phyloP scores from a whole-genome alignment of 768 basidiomycete species.

The Boletus subparvulus region DNA sequence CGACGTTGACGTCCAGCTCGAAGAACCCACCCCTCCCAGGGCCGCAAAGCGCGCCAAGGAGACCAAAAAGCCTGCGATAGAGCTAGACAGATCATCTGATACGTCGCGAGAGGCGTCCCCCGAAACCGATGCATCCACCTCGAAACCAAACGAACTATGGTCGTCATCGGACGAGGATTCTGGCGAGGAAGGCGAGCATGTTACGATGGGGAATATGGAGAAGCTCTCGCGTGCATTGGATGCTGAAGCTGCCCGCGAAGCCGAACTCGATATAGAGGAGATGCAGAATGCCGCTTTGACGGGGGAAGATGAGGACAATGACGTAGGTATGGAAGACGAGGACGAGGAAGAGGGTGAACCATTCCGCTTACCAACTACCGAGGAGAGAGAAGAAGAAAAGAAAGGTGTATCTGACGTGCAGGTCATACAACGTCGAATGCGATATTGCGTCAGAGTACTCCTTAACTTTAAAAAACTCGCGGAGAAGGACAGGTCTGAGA shows the following conservation, averaged over 20 bases:
- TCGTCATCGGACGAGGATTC: conserved; percentile 45
- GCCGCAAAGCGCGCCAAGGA: conserved; percentile 39
- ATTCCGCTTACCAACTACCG: conserved; percentile 67
- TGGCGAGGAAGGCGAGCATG: conserved; percentile 51
- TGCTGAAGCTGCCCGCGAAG: conserved; percentile 62
- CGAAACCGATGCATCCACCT: conserved; percentile 25
- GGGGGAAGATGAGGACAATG: conserved; percentile 50
- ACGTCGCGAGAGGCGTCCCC: conserved; percentile 48
- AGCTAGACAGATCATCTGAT: conserved; percentile 26
- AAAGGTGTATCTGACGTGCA: conserved; percentile 68
- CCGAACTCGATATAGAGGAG: conserved; percentile 67
- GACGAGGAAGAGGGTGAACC: conserved; percentile 39
- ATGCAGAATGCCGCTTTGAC: conserved; percentile 52
- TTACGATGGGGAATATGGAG: conserved; percentile 82
- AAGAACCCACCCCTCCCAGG: conserved; percentile 29
- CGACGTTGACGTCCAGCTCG: conserved; percentile 32
- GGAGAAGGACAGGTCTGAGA: conserved; percentile 57
- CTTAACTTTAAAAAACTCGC: conserved; percentile 69
- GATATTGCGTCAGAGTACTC: conserved; percentile 70
- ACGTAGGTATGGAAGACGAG: conserved; percentile 40
- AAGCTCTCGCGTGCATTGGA: conserved; percentile 77
- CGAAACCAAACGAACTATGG: conserved; percentile 23
- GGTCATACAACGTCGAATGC: conserved; percentile 76
- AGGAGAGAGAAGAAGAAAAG: conserved; percentile 73
- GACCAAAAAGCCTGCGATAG: conserved; percentile 22